phyloP scores from a whole-genome alignment of 192 early-diverging fungal species.

The Backusella parvicylindrica region DNA sequence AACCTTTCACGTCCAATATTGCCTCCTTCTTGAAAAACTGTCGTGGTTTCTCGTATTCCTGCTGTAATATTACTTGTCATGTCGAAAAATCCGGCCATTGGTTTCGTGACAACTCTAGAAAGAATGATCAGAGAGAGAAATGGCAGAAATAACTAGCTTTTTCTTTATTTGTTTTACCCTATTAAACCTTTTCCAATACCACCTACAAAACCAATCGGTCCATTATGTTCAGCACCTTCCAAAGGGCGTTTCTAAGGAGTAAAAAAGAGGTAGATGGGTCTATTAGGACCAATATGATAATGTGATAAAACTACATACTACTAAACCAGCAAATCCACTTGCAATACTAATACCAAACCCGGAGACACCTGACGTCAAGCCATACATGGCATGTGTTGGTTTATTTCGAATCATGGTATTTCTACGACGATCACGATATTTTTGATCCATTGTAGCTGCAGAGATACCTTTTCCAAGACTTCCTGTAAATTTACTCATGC shows the following conservation, averaged over 20 bases:
- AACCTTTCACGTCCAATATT: constrained; percentile 72
- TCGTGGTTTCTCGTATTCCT: constrained; percentile 83
- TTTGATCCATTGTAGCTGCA: constrained; percentile 79
- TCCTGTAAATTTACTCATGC: constrained; percentile 81
- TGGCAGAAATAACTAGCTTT: neutral
- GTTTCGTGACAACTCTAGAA: constrained; percentile 73
- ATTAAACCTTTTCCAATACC: constrained; percentile 83
- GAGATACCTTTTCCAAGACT: constrained; percentile 84
- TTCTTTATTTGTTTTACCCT: constrained; percentile 27
- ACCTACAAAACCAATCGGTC: constrained; percentile 77
- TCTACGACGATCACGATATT: constrained; percentile 72
- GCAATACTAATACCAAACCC: constrained; percentile 69
- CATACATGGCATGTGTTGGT: constrained; percentile 76
- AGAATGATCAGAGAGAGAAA: neutral
- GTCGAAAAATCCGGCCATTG: constrained; percentile 82
- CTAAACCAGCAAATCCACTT: constrained; percentile 75
- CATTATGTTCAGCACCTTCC: constrained; percentile 72
- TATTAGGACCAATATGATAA: neutral
- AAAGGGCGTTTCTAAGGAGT: constrained; percentile 56
- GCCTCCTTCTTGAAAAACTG: constrained; percentile 66
- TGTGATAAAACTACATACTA: constrained; percentile 28
- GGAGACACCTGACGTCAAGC: constrained; percentile 76
- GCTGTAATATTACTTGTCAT: constrained; percentile 78
- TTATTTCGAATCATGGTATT: constrained; percentile 68
- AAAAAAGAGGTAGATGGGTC: too few relatives aligned